Evolutionary conservation across 306 rosid species (phyloP).

Genomic region (Adenanthera pavonina): DNA sequence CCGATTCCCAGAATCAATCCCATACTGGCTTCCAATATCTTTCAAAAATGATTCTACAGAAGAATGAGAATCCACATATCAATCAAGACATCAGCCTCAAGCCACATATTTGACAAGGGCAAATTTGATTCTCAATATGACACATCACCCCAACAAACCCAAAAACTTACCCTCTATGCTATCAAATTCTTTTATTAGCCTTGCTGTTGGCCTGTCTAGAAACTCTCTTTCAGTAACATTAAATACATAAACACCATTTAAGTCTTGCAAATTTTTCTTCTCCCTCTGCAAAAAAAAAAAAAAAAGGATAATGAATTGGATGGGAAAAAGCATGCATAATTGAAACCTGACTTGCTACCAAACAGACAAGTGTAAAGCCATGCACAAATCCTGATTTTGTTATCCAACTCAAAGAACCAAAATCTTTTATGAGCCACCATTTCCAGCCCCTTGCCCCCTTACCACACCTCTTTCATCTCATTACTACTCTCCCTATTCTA

Average conservation of each 20-base stretch:
- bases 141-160: slow-evolving; percentile 12
- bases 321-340: background rate
- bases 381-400: slow-evolving; percentile 4
- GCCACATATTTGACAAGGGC: background rate
- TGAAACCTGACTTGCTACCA: slow-evolving; percentile 17
- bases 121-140: slow-evolving; percentile 10
- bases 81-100: slow-evolving; percentile 3
- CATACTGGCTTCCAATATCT: slow-evolving; percentile 81
- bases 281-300: slow-evolving; percentile 67
- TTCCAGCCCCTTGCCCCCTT: background rate
- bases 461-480: background rate
- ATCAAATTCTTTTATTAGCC: slow-evolving; percentile 79
- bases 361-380: background rate
- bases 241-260: slow-evolving; percentile 73
- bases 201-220: slow-evolving; percentile 90
- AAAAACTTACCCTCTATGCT: slow-evolving; percentile 61
- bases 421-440: background rate
- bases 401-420: background rate
- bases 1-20: slow-evolving; percentile 71
- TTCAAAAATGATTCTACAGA: slow-evolving; percentile 68
- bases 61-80: slow-evolving; percentile 34
- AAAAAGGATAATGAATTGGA: slow-evolving; percentile 3
- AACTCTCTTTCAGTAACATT: slow-evolving; percentile 74
- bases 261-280: slow-evolving; percentile 77
- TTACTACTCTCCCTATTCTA: background rate